phyloP scores from a whole-genome alignment of 2,329 filamentous ascomycete species.

The Neofusicoccum umdonicola region DNA sequence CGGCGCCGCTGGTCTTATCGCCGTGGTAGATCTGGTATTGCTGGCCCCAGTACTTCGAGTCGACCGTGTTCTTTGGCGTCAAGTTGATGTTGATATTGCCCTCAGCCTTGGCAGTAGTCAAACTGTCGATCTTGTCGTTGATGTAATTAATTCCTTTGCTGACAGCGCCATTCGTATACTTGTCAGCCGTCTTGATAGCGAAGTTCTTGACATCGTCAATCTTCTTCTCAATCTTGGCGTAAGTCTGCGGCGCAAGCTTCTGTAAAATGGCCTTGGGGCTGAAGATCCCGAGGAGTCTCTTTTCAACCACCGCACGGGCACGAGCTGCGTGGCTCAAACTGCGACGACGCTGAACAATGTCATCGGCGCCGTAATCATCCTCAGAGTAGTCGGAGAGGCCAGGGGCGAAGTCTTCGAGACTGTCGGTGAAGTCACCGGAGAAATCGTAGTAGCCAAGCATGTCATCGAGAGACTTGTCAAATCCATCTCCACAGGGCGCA shows the following conservation, averaged over 20 bases:
- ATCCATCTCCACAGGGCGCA: neutral
- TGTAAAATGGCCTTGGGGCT: neutral
- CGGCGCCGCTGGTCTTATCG: neutral
- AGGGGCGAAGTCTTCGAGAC: neutral
- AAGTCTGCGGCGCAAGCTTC: neutral
- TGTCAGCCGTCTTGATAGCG: neutral
- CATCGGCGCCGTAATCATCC: neutral
- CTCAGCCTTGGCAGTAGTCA: neutral
- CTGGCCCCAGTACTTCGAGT: constrained; percentile 7
- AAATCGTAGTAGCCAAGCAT: constrained; percentile 6
- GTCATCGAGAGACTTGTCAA: neutral
- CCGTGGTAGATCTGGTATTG: neutral
- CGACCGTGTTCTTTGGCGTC: neutral
- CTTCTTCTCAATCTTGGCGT: neutral
- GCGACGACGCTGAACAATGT: neutral
- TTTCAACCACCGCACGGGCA: neutral
- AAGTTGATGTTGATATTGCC: neutral
- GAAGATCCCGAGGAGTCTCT: neutral
- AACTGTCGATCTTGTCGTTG: neutral
- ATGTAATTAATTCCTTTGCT: neutral
- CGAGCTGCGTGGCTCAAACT: neutral
- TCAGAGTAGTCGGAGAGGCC: neutral
- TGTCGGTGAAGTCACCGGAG: neutral
- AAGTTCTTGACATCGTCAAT: neutral
- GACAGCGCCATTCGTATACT: neutral